Evolutionary conservation across 371 early-diverging fungal species (phyloP).

Genomic region (Apophysomyces ossiformis): DNA sequence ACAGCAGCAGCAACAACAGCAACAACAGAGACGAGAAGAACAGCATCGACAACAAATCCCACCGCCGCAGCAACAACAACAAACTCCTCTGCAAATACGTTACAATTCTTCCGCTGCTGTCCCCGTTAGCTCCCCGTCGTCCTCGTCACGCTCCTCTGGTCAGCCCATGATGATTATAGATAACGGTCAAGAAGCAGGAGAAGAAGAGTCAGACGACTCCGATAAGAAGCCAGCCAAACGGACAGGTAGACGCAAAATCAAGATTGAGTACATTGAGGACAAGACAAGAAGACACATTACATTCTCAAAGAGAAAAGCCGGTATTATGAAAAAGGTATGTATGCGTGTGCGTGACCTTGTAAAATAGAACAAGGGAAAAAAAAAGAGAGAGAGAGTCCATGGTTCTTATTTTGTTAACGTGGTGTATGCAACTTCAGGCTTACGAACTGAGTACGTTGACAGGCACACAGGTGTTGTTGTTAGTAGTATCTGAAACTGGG

Average conservation of each 20-base stretch:
- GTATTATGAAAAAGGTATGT: slow-evolving; percentile 94
- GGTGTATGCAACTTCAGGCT: slow-evolving; percentile 63
- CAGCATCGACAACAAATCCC: slow-evolving; percentile 3
- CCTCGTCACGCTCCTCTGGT: slow-evolving; percentile 4
- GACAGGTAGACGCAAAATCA: slow-evolving; percentile 79
- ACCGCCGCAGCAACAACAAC: slow-evolving; percentile 7
- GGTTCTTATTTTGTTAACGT: neutral
- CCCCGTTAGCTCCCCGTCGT: slow-evolving; percentile 10
- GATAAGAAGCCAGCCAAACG: slow-evolving; percentile 12
- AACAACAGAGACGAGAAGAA: neutral
- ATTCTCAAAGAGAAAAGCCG: slow-evolving; percentile 96
- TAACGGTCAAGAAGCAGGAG: slow-evolving; percentile 7
- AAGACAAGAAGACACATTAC: slow-evolving; percentile 93
- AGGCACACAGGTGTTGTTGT: slow-evolving; percentile 95
- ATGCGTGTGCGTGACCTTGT: too few species aligned
- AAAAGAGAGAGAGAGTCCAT: too few species aligned
- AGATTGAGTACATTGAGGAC: slow-evolving; percentile 93
- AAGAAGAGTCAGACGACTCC: slow-evolving; percentile 5
- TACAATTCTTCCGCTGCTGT: slow-evolving; percentile 10
- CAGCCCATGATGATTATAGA: slow-evolving; percentile 11
- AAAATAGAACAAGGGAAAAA: neutral
- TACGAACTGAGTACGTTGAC: slow-evolving; percentile 97
- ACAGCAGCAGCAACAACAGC: neutral
- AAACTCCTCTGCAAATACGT: slow-evolving; percentile 12
- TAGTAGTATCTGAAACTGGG: slow-evolving; percentile 98